These are phyloP conservation scores for Herpetospermum pedunculosum DNA, from an alignment of 306 rosid genomes.

Conservation along the genomic window DNA sequence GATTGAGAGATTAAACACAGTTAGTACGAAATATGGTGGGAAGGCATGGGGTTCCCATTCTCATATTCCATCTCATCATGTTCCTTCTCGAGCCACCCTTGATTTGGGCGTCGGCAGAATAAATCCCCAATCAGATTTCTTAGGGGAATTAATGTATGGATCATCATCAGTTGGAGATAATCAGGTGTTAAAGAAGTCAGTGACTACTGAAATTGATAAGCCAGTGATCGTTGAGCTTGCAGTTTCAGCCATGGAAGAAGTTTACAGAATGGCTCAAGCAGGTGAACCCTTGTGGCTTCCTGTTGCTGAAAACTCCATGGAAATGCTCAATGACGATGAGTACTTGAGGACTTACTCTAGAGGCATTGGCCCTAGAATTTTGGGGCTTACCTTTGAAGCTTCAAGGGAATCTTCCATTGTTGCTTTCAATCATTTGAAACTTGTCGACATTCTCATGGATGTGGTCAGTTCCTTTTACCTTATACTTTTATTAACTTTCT, in stretches of 20 bases:
- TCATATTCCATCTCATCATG: neutral
- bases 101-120: neutral
- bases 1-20: constrained; percentile 1
- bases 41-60: constrained; percentile 1
- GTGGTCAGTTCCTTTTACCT: constrained; percentile 25
- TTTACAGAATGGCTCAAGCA: constrained; percentile 27
- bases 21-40: neutral
- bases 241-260: constrained; percentile 45
- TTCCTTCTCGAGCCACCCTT: neutral
- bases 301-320: neutral
- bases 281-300: constrained; percentile 54
- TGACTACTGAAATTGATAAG: constrained; percentile 35
- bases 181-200: neutral
- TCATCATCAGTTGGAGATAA: neutral
- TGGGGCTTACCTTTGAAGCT: constrained; percentile 29
- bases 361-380: neutral
- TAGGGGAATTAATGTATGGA: constrained; percentile 8
- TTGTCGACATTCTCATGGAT: constrained; percentile 73
- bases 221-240: constrained; percentile 45
- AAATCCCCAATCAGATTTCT: neutral
- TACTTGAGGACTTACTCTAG: constrained; percentile 28
- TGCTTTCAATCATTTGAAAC: constrained; percentile 38
- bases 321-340: constrained; percentile 34
- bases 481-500: neutral
- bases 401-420: constrained; percentile 49